Percentiles rank a stretch among this genome's conserved stretches.
Conservation (phyloP, 257 asterid genomes). For the Thymus quinquecostatus region DNA sequence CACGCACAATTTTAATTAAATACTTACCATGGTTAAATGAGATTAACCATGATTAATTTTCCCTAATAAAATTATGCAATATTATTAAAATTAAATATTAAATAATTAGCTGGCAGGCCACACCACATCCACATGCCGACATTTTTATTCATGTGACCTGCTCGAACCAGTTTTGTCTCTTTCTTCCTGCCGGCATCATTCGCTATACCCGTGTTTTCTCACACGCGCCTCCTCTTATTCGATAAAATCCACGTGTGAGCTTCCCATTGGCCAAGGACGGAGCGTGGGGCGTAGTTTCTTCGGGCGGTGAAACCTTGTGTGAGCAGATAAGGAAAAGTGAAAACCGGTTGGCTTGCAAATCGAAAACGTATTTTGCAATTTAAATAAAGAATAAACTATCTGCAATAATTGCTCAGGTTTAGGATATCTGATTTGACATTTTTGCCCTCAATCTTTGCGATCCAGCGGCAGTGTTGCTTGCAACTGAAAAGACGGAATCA, state of each 20-base stretch:
- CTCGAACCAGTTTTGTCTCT: conserved; percentile 44
- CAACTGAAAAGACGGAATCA: conserved; percentile 28
- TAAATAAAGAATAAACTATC: neutral
- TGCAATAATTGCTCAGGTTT: conserved; percentile 27
- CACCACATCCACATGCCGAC: too few species aligned
- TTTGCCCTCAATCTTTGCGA: conserved; percentile 27
- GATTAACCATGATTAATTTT: neutral
- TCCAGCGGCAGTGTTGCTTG: neutral
- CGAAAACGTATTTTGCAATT: neutral
- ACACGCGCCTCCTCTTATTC: conserved; percentile 22
- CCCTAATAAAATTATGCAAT: neutral
- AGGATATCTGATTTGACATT: conserved; percentile 13
- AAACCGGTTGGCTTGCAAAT: conserved; percentile 9
- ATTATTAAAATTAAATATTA: neutral
- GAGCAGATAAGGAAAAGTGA: neutral
- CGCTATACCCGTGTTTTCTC: neutral
- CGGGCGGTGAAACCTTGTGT: conserved; percentile 11
- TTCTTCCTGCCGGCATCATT: conserved; percentile 31
- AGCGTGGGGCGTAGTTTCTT: neutral
- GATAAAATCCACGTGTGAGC: too few species aligned
- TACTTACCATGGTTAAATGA: neutral
- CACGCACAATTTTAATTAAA: neutral
- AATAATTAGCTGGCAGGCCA: conserved; percentile 42
- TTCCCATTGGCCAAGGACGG: too few species aligned
- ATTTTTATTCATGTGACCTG: conserved; percentile 48